Conservation (phyloP, 2,329 filamentous ascomycete genomes). For the Ceratocystis eucalypticola region DNA sequence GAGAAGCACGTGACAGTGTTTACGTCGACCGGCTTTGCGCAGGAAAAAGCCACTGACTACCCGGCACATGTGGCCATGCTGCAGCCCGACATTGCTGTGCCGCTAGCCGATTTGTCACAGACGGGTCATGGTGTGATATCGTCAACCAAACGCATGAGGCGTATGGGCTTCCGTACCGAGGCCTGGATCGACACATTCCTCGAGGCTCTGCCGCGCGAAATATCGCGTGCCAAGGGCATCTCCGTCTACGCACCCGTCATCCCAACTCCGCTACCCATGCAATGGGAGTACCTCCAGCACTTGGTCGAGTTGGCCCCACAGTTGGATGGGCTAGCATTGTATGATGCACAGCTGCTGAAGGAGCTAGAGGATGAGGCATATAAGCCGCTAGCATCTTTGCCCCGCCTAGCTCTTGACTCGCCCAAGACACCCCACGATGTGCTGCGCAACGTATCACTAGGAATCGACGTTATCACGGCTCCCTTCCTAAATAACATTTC, state of each 20-base stretch:
- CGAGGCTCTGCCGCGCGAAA: constrained; percentile 24
- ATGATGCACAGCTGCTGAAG: constrained; percentile 55
- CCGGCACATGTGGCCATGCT: constrained; percentile 49
- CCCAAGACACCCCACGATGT: constrained; percentile 61
- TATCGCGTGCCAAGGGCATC: constrained; percentile 25
- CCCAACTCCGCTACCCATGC: constrained; percentile 59
- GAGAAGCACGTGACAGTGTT: constrained; percentile 60
- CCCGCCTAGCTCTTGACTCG: constrained; percentile 60
- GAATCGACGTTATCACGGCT: constrained; percentile 66
- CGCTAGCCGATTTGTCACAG: constrained; percentile 55
- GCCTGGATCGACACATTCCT: constrained; percentile 64
- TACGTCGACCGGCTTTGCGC: constrained; percentile 74
- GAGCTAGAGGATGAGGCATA: constrained; percentile 40
- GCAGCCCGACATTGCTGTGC: constrained; percentile 66
- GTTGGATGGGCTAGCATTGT: constrained; percentile 62
- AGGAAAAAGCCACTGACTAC: constrained; percentile 57
- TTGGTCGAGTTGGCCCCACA: constrained; percentile 46
- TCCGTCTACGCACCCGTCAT: constrained; percentile 54
- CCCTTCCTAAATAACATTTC: constrained; percentile 63
- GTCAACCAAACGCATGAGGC: constrained; percentile 52
- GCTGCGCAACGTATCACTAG: constrained; percentile 59
- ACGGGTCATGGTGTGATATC: constrained; percentile 40
- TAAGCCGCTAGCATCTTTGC: constrained; percentile 41
- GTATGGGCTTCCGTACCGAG: constrained; percentile 78
- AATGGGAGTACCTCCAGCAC: constrained; percentile 66